Percentiles rank a stretch among this genome's conserved stretches.
Evolutionary conservation across 108 stramenopile genomes (phyloP).

Genomic region (Cyclotella distinguenda): DNA sequence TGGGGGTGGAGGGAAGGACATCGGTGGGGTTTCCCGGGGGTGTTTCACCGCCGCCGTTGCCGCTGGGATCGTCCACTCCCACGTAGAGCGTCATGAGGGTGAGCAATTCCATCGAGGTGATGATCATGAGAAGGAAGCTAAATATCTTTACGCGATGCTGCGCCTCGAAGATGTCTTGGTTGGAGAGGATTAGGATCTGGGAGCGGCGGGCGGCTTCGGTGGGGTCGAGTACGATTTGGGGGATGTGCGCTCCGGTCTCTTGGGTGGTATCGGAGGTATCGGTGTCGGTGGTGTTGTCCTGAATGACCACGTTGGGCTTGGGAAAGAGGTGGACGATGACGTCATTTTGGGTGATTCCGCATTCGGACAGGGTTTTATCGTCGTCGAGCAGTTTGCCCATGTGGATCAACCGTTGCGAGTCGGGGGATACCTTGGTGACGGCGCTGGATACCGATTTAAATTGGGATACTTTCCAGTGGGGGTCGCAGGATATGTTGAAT

Average conservation of each 20-base stretch:
- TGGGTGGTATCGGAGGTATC: slow-evolving; percentile 1
- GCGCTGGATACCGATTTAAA: slow-evolving; percentile 41
- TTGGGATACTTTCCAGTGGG: slow-evolving; percentile 54
- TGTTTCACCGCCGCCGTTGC: slow-evolving; percentile 15
- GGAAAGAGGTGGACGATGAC: slow-evolving; percentile 82
- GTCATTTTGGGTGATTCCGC: slow-evolving; percentile 49
- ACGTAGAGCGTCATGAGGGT: slow-evolving; percentile 60
- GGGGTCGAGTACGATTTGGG: slow-evolving; percentile 69
- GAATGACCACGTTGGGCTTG: slow-evolving; percentile 75
- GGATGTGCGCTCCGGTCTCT: slow-evolving; percentile 65
- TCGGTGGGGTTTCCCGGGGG: slow-evolving; percentile 53
- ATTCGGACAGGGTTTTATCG: slow-evolving; percentile 45
- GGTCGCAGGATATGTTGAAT: slow-evolving; percentile 55
- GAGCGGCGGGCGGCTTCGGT: slow-evolving; percentile 75
- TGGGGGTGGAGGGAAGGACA: slow-evolving; percentile 2
- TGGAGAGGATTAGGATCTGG: slow-evolving; percentile 73
- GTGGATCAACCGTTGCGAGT: slow-evolving; percentile 71
- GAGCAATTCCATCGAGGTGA: slow-evolving; percentile 69
- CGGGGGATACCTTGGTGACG: slow-evolving; percentile 67
- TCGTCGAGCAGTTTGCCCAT: slow-evolving; percentile 69
- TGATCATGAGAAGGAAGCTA: slow-evolving; percentile 73
- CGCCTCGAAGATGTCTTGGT: slow-evolving; percentile 71
- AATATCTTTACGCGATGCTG: slow-evolving; percentile 81
- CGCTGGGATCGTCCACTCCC: slow-evolving; percentile 42
- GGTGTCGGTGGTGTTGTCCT: slow-evolving; percentile 2